These are phyloP conservation scores for Maudiozyma humilis DNA, from an alignment of 1,139 yeast genomes.

Conservation along the genomic window DNA sequence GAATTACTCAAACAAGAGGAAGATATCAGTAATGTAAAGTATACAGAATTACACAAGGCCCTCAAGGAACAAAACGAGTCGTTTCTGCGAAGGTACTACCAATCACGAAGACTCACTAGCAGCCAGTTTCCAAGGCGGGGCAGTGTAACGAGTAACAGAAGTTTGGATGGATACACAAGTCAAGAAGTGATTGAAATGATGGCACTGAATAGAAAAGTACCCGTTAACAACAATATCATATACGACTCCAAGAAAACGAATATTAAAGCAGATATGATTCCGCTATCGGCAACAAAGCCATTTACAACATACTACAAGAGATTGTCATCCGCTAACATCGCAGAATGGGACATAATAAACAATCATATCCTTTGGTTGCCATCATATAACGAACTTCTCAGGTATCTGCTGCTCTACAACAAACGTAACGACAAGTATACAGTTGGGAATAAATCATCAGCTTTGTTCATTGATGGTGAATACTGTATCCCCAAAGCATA, in stretches of 20 bases:
- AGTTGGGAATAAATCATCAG: slow-evolving; percentile 6
- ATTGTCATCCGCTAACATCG: slow-evolving; percentile 8
- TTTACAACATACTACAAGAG: slow-evolving; percentile 11
- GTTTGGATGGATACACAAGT: not conserved
- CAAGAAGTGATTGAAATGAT: not conserved
- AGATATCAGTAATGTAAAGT: not conserved
- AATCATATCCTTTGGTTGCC: slow-evolving; percentile 12
- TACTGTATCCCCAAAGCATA: slow-evolving; percentile 11
- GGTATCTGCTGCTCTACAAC: slow-evolving; percentile 4
- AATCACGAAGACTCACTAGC: not conserved
- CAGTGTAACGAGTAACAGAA: not conserved
- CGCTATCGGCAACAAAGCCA: slow-evolving; percentile 4
- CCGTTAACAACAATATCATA: not conserved
- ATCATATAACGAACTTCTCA: slow-evolving; percentile 3
- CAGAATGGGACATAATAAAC: slow-evolving; percentile 9
- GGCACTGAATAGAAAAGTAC: slow-evolving; percentile 3
- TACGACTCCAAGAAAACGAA: not conserved
- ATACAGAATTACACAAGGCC: not conserved
- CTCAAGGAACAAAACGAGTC: slow-evolving; percentile 5
- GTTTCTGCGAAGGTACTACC: slow-evolving; percentile 5
- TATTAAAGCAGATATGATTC: slow-evolving; percentile 4
- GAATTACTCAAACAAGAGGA: slow-evolving; percentile 2
- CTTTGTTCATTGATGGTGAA: slow-evolving; percentile 11
- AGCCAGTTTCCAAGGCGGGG: not conserved
- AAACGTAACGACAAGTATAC: slow-evolving; percentile 4